Evolutionary conservation across 2,329 filamentous ascomycete genomes (phyloP).

Genomic region (Pestalotiopsis sp.): DNA sequence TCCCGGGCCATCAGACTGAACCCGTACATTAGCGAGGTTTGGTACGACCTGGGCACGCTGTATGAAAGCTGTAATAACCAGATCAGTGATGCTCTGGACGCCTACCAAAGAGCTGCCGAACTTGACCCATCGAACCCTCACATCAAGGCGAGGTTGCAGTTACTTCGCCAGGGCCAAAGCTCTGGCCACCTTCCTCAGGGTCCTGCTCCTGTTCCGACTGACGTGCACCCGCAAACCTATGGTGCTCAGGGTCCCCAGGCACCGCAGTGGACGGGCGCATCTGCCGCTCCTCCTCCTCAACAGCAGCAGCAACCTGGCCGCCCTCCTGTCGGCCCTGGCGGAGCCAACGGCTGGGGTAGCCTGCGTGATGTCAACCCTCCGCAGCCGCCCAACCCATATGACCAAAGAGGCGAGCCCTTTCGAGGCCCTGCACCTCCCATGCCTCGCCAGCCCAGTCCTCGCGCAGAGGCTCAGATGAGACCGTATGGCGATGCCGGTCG

Average conservation of each 20-base stretch:
- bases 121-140: constrained; percentile 91
- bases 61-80: constrained; percentile 99
- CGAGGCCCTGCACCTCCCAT: constrained; percentile 69
- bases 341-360: constrained; percentile 58
- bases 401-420: constrained; percentile 70
- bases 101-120: constrained; percentile 92
- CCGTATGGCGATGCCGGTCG: constrained; percentile 70
- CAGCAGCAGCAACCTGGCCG: constrained; percentile 40
- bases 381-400: constrained; percentile 80
- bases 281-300: constrained; percentile 57
- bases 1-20: constrained; percentile 95
- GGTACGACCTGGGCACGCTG: constrained; percentile 97
- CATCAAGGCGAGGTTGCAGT: constrained; percentile 91
- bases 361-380: constrained; percentile 80
- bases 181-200: constrained; percentile 72
- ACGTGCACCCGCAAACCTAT: constrained; percentile 94
- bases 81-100: constrained; percentile 92
- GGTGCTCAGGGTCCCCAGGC: constrained; percentile 82
- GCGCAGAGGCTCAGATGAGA: constrained; percentile 70
- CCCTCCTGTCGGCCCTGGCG: constrained; percentile 58
- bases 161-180: constrained; percentile 80
- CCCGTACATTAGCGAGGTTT: constrained; percentile 97
- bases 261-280: constrained; percentile 82
- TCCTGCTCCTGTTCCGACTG: constrained; percentile 83
- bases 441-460: constrained; percentile 75